Percentiles rank a stretch among this genome's conserved stretches.
phyloP scores from a whole-genome alignment of 768 basidiomycete species.

The Tricholoma sp. region DNA sequence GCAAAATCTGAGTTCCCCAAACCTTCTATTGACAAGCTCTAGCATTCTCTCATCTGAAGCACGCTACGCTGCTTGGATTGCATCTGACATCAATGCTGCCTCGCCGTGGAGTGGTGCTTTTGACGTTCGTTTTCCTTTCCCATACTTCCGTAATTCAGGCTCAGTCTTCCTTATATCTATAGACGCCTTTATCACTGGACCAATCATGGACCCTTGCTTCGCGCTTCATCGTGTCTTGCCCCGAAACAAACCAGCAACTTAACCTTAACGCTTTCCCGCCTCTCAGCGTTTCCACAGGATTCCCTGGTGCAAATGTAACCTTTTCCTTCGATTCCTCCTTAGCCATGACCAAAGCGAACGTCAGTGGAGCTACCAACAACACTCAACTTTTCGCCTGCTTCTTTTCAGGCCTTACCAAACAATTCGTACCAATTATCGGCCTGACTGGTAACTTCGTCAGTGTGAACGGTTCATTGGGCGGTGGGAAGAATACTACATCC shows the following conservation, averaged over 20 bases:
- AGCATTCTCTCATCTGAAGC: slow-evolving; percentile 56
- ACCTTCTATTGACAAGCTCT: slow-evolving; percentile 48
- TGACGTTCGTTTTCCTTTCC: slow-evolving; percentile 29
- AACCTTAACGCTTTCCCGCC: slow-evolving; percentile 49
- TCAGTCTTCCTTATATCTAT: background rate
- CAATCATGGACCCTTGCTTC: slow-evolving; percentile 35
- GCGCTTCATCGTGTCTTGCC: slow-evolving; percentile 50
- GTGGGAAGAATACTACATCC: background rate
- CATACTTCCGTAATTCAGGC: slow-evolving; percentile 11
- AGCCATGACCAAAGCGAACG: slow-evolving; percentile 8
- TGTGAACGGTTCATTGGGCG: background rate
- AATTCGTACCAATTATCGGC: slow-evolving; percentile 26
- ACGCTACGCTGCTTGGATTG: slow-evolving; percentile 54
- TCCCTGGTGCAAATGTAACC: slow-evolving; percentile 20
- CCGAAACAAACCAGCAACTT: slow-evolving; percentile 46
- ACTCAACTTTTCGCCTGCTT: slow-evolving; percentile 31
- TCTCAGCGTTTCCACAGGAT: slow-evolving; percentile 27
- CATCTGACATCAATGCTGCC: slow-evolving; percentile 35
- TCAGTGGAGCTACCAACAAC: slow-evolving; percentile 2
- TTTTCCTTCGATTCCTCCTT: slow-evolving; percentile 8
- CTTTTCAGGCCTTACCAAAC: slow-evolving; percentile 37
- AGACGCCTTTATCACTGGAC: slow-evolving; percentile 11
- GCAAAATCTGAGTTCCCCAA: slow-evolving; percentile 37
- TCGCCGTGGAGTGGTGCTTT: slow-evolving; percentile 48
- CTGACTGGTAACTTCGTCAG: background rate